Evolutionary conservation across 1,284 basidiomycete genomes (phyloP), one percentile per base, ranked within the genome.

Genomic region (Ustilago bromivora): DNA sequence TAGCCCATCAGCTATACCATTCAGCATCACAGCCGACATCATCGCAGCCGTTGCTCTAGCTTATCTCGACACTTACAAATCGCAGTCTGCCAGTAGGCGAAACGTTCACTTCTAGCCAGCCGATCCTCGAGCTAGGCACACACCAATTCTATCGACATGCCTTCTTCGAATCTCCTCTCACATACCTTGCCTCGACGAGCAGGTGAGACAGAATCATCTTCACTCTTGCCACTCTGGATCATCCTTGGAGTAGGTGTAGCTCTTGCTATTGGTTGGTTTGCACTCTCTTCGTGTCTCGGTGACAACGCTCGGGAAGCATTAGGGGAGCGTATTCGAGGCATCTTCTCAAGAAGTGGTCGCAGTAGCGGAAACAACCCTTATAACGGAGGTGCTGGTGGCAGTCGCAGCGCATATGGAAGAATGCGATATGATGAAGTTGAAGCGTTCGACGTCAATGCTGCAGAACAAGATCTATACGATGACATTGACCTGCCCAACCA

Each of bases 401-500:
- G 57, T 28, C 61, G 67, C 40, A 60, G 35, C 19, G 56, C 59
- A 4, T 77, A 77, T 23, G 75, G 75, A 6, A 69, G 75, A 51
- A 77, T 77, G 71, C 71, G 71, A 38, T 71, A 78, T 57, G 75
- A 77, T 41, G 76, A 78, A 31, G 58, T 52, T 12, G 76, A 78
- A 58, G 76, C 76, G 0, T 78, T 78, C 47, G 76, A 78, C 51
- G 70, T 71, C 65, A 66, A 67, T 63, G 68, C 71, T 4, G 76
- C 71, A 13, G 76, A 78, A 28, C 62, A 71, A 35, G 76, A 74
- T 23, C 61, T 78, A 8, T 78, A 78, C 43, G 75, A 73, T 41
- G 75, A 77, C 17, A 32, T 69, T 49, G 70, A 77, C 23, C 46
- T 60, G 10, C 65, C 56, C 12, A 61, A 77, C 10, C 71, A 74